A percentile compares a stretch with the other conserved stretches of the same genome.
These are phyloP conservation scores for Pichia californica DNA, from an alignment of 805 yeast species.

Conservation along the genomic window DNA sequence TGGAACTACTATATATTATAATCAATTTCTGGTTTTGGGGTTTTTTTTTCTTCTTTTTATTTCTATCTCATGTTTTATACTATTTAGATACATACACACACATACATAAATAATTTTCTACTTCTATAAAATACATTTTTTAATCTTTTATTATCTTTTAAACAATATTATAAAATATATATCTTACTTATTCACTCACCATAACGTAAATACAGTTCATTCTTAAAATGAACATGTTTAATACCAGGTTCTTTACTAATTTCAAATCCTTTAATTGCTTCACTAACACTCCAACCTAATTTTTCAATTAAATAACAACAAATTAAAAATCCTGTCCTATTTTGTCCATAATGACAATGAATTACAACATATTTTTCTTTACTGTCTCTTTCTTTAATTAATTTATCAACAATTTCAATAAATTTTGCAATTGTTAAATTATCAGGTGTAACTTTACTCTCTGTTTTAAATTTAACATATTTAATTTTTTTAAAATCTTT, in stretches of 20 bases:
- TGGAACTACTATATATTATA: too few relatives aligned
- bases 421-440: conserved; percentile 50
- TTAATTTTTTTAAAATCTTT: conserved; percentile 42
- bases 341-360: conserved; percentile 80
- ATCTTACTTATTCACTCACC: conserved; percentile 23
- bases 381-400: conserved; percentile 23
- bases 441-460: conserved; percentile 71
- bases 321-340: conserved; percentile 68
- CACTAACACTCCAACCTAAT: conserved; percentile 52
- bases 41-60: not conserved
- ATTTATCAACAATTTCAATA: conserved; percentile 44
- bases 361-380: conserved; percentile 45
- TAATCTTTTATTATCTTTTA: not conserved
- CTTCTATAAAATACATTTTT: not conserved
- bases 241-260: conserved; percentile 63
- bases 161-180: not conserved
- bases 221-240: conserved; percentile 70
- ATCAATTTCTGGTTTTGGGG: too few relatives aligned
- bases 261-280: conserved; percentile 56
- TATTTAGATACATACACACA: too few relatives aligned
- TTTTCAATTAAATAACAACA: conserved; percentile 62
- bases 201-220: conserved; percentile 63
- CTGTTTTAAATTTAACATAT: conserved; percentile 71
- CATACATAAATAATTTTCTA: not conserved
- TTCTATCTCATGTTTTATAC: too few relatives aligned